A percentile compares a stretch with the other conserved stretches of the same genome.
Evolutionary conservation across 2,329 filamentous ascomycete species (phyloP).

Genomic region (Bimuria novae-zelandiae): DNA sequence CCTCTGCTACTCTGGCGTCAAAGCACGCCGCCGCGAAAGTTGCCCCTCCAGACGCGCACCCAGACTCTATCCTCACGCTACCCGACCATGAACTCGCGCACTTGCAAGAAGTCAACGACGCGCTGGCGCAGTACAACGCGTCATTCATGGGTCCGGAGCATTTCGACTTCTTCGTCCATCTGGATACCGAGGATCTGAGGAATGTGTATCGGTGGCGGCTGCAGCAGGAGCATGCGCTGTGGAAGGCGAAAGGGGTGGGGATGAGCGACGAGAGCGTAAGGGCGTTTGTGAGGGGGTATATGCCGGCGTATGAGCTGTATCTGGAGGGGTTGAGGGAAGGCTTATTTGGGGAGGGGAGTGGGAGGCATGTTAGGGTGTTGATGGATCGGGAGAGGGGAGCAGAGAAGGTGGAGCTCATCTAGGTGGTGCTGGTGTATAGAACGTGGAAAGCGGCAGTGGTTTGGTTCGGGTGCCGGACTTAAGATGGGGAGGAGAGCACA

Average conservation of each 20-base stretch:
- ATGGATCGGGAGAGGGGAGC: constrained; percentile 55
- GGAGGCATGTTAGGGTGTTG: constrained; percentile 56
- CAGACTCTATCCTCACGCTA: constrained; percentile 49
- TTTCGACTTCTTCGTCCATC: constrained; percentile 67
- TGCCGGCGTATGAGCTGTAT: constrained; percentile 62
- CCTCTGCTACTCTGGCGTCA: constrained; percentile 58
- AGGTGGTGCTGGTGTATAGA: background rate
- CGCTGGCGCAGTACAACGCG: constrained; percentile 57
- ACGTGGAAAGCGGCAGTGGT: too few species aligned
- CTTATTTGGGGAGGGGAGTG: constrained; percentile 50
- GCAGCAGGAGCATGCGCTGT: constrained; percentile 76
- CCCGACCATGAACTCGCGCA: constrained; percentile 60
- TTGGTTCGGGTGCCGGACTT: too few species aligned
- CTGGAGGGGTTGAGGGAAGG: constrained; percentile 55
- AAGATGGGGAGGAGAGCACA: too few species aligned
- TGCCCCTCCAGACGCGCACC: constrained; percentile 40
- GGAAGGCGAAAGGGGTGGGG: constrained; percentile 68
- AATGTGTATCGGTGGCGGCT: constrained; percentile 86
- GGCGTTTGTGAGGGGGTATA: constrained; percentile 70
- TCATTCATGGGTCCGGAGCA: constrained; percentile 49
- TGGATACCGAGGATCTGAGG: constrained; percentile 71
- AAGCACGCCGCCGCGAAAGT: constrained; percentile 60
- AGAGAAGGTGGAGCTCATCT: constrained; percentile 41
- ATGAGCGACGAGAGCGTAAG: constrained; percentile 84
- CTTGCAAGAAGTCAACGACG: constrained; percentile 63